Evolutionary conservation across 192 early-diverging fungal genomes (phyloP).

Genomic region (Glomus cerebriforme): DNA sequence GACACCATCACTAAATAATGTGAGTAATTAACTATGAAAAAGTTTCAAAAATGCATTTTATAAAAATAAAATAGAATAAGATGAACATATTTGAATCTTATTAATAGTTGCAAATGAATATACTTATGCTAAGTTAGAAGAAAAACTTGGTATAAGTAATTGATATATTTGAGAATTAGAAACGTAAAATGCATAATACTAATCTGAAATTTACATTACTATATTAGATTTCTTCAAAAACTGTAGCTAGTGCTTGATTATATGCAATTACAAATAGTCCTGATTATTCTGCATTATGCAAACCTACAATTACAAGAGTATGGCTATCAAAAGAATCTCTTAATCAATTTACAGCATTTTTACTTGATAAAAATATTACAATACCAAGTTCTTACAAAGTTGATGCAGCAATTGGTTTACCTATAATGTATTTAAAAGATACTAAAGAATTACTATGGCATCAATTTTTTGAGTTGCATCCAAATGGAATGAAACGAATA

Average conservation of each 20-base stretch:
- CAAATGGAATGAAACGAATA: too few relatives aligned
- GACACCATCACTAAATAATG: too few relatives aligned
- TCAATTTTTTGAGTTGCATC: too few relatives aligned
- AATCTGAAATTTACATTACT: not conserved
- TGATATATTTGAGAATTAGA: too few relatives aligned
- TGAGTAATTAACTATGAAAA: too few relatives aligned
- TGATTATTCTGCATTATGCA: not conserved
- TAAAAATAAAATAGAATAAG: not conserved
- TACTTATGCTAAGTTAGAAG: not conserved
- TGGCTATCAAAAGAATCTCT: not conserved
- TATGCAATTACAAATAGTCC: not conserved
- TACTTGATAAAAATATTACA: not conserved
- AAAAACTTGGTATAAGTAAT: too few relatives aligned
- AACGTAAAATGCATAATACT: too few relatives aligned
- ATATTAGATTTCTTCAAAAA: constrained; percentile 1
- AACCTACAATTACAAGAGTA: constrained; percentile 10
- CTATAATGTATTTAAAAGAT: constrained; percentile 4
- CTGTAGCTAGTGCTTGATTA: not conserved
- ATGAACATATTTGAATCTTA: not conserved
- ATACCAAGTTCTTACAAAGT: not conserved
- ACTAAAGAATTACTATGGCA: not conserved
- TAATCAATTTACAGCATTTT: not conserved
- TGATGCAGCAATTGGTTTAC: not conserved
- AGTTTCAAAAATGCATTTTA: too few relatives aligned
- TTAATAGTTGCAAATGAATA: constrained; percentile 1